Evolutionary conservation across 208 protist genomes (phyloP), one percentile per base, ranked within the genome.

Genomic region (Acanthamoeba sp.): DNA sequence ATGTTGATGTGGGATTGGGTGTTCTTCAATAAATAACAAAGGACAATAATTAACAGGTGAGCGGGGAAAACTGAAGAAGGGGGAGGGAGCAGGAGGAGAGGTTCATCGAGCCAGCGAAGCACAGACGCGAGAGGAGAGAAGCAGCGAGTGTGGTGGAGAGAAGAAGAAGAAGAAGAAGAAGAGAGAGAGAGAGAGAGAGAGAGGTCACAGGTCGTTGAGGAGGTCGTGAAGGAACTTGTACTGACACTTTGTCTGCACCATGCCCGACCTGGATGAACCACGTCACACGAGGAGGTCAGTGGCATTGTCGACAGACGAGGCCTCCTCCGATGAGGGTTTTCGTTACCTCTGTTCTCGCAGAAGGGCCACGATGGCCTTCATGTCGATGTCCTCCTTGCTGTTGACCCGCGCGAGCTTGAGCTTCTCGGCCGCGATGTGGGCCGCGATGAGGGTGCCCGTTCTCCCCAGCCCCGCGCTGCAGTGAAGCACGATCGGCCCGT

Each of bases 221-320:
- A 87, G 78, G 42, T 87, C 78, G 78, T 87, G 78, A 14, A 87
- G 48, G 78, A 87, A 87, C 48, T 59, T 59, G 48, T 87, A 87
- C 78, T 87, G 78, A 48, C 48, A 48, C 42, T 87, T 87, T 18
- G 78, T 87, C 78, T 87, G 78, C 34, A 87, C 78, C 78, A 87
- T 87, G 38, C 78, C 78, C n/a, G 66, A 76, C 40, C 66, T 76
- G n/a, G 12, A 50, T 48, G 20, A 34, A 34, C 22, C 29, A 34
- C 62, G 62, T 69, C 62, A 69, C n/a, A 0, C 7, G 20, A 69
- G 62, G 62, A 34, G 0, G 22, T 69, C 62, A 27, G 45, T n/a
- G n/a, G n/a, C n/a, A n/a, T n/a, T n/a, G n/a, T n/a, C n/a, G n/a
- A n/a, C n/a, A n/a, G n/a, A n/a, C n/a, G n/a, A n/a, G n/a, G n/a